Base-by-base conservation (phyloP, 176 grass and related monocot genomes). In the Bromus sterilis region DNA sequence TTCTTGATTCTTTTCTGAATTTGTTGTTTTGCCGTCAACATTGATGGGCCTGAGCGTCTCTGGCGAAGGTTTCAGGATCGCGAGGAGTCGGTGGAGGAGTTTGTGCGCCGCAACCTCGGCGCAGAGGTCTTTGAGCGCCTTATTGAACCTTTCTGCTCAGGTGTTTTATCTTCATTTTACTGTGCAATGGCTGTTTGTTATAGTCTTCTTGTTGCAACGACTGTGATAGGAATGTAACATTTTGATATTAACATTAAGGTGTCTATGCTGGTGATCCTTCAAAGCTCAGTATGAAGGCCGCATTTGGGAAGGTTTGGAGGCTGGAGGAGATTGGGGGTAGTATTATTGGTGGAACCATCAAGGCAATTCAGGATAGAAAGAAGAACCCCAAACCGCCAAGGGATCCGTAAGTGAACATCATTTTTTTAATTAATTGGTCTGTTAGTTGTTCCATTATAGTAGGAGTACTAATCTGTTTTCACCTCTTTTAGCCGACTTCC, bases 121-220 rank as follows among this genome's bases (percentile, higher is more conserved):
- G 80, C 87, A 6, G 91, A 99, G 87, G 93, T 95, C 46, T 99
- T 99, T 73, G 96, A 95, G 77, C 90, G 93, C 77, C 85, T 99
- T 33, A 99, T 99, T 6, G 96, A 99, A 26, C 93, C 96, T 58
- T 99, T 99, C 69, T 99, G 89, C 76, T 99, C 93, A 85, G 96
- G 93, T 98, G 61, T 9, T 48, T 18, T n/a, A n/a, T n/a, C 48
- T 7, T 51, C 16, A 69, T 25, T 76, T 76, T 7, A 75, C 62
- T 60, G 37, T 21, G 15, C 36, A 36, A 33, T 74, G 7, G 1
- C 33, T 75, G 60, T 56, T 39, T 83, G 44, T 85, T 88, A 1
- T 44, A 3, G 2, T 40, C 21, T 39, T 18, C 42, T 78, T 39
- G 11, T 57, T 66, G 16, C n/a, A 72, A 61, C 31, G 8, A 31